A percentile compares a stretch with the other conserved stretches of the same genome.
phyloP scores from a whole-genome alignment of 441 rosid genomes.

The Mallotus repandus region DNA sequence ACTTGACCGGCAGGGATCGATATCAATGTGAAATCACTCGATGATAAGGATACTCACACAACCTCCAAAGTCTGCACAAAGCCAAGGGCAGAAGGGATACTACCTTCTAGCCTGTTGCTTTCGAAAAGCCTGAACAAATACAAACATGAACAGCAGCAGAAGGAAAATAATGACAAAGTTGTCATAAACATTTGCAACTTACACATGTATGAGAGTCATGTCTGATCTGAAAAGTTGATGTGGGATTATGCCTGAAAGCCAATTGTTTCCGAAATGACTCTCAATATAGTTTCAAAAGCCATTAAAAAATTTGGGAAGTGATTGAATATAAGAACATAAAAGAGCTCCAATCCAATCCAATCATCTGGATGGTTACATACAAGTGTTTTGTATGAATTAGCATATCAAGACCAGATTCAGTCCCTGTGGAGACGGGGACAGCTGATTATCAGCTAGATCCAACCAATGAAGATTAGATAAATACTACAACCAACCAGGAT shows the following conservation, averaged over 20 bases:
- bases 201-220: slow-evolving; percentile 68
- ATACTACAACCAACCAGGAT: slow-evolving; percentile 60
- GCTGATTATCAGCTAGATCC: slow-evolving; percentile 74
- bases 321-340: neutral
- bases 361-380: slow-evolving; percentile 35
- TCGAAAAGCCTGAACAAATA: slow-evolving; percentile 55
- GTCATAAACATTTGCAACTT: slow-evolving; percentile 27
- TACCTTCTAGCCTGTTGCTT: slow-evolving; percentile 51
- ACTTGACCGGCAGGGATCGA: neutral
- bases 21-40: neutral
- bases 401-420: slow-evolving; percentile 72
- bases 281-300: neutral
- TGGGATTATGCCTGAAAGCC: slow-evolving; percentile 63
- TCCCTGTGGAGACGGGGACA: slow-evolving; percentile 72
- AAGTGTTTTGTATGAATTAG: slow-evolving; percentile 61
- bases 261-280: slow-evolving; percentile 74
- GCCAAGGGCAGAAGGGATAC: slow-evolving; percentile 61
- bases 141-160: neutral
- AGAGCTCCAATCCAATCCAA: neutral
- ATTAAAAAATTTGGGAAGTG: neutral
- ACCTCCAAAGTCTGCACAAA: slow-evolving; percentile 51
- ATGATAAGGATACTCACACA: slow-evolving; percentile 55
- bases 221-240: slow-evolving; percentile 51
- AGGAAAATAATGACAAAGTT: too few relatives aligned
- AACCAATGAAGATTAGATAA: slow-evolving; percentile 64